phyloP scores from a whole-genome alignment of 164 flowering plant genomes.

The Houttuynia cordata region DNA sequence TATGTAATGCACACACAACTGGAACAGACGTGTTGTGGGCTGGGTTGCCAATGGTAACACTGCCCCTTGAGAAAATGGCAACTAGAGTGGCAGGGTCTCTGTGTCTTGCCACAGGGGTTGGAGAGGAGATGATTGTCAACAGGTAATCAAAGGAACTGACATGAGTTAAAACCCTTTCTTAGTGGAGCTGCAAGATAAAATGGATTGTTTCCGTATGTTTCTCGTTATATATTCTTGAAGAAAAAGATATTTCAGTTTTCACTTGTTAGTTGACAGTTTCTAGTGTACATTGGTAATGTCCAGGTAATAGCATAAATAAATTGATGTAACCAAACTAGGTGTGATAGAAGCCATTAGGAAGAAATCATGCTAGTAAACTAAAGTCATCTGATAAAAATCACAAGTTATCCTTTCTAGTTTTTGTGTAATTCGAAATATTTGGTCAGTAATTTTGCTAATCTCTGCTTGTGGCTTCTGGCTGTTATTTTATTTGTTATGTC shows the following conservation, averaged over 20 bases:
- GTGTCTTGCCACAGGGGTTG: slow-evolving; percentile 85
- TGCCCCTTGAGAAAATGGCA: slow-evolving; percentile 98
- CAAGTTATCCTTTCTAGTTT: too few relatives aligned
- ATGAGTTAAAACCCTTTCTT: not conserved
- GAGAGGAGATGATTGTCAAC: slow-evolving; percentile 91
- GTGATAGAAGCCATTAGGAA: too few relatives aligned
- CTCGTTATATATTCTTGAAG: too few relatives aligned
- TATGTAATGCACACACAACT: slow-evolving; percentile 97
- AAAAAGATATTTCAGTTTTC: too few relatives aligned
- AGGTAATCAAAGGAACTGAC: slow-evolving; percentile 39
- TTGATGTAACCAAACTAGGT: too few relatives aligned
- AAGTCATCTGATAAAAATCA: too few relatives aligned
- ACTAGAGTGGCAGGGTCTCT: slow-evolving; percentile 97
- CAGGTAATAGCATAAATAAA: too few relatives aligned
- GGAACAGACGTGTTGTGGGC: slow-evolving; percentile 99
- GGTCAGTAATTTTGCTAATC: too few relatives aligned
- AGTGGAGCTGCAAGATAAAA: not conserved
- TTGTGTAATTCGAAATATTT: too few relatives aligned
- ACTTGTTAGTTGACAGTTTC: too few relatives aligned
- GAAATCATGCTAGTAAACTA: too few relatives aligned
- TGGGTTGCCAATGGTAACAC: slow-evolving; percentile 89
- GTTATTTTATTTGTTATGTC: not conserved
- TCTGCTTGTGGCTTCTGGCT: not conserved
- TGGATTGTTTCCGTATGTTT: not conserved
- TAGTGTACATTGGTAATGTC: too few relatives aligned